Evolutionary conservation across 2,329 filamentous ascomycete species (phyloP), one percentile per base, ranked within the genome.

Genomic region (Apiospora pterosperma): DNA sequence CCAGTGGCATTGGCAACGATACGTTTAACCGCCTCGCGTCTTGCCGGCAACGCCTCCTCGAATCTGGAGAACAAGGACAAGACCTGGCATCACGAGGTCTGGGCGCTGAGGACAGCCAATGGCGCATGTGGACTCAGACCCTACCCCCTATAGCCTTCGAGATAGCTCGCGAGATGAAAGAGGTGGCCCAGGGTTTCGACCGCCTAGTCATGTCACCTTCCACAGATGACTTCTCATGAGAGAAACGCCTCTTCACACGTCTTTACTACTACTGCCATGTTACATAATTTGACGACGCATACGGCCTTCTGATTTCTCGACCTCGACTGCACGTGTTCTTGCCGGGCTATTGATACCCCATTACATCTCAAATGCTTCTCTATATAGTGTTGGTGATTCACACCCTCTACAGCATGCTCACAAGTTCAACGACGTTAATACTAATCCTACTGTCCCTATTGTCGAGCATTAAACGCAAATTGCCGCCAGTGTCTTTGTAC

Each of bases 71-170:
- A 39, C 86, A 85, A 39, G 90, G 89, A 31, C 81, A 85, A 68
- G 83, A 86, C 10, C 84, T 90, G 31, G 85, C 82, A 8, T 82
- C 77, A 39, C 77, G 82, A 3, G 84, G 83, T 59, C 78, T 81
- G 19, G 81, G 81, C 44, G 79, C 85, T 59, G 81, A 82, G 48
- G 81, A 84, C 63, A 79, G 82, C 66, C 83, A 86, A 68, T 88
- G 86, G 86, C 82, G 82, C 67, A 82, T 83, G 72, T 90, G 90
- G 81, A 90, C 85, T 63, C 88, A 90, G 75, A 89, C 87, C 34
- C 79, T 97, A 61, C 92, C 92, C 12, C 92, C 92, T 2, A 88
- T 96, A 69, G 92, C 92, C n/a, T 96, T 96, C 77, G 91, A 93
- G 77, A 90, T 95, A 74, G 92, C 91, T 7, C 85, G 91, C 66